Percentiles rank a stretch among this genome's conserved stretches.
phyloP scores from a whole-genome alignment of 2,329 filamentous ascomycete species.

The Trichoderma sp. region DNA sequence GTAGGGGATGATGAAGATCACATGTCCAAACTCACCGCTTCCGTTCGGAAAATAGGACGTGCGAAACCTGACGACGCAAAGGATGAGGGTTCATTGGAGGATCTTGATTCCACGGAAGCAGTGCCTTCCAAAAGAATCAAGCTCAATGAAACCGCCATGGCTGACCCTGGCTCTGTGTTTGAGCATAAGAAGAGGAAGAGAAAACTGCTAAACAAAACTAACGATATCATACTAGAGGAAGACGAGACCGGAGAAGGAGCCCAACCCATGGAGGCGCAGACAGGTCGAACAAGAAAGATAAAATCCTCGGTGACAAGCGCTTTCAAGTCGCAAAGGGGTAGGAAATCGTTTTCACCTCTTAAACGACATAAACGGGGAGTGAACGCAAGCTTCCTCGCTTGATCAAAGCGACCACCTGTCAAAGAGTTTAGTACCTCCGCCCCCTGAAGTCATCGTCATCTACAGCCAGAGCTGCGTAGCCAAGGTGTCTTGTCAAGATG shows the following conservation, averaged over 20 bases:
- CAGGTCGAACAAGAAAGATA: constrained; percentile 17
- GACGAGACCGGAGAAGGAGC: background rate
- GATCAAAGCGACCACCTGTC: background rate
- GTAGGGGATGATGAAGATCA: background rate
- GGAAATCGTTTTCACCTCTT: constrained; percentile 63
- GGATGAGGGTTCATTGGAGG: background rate
- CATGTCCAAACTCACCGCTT: background rate
- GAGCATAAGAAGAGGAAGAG: constrained; percentile 14
- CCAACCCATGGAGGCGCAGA: background rate
- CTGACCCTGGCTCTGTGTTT: background rate
- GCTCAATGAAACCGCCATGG: background rate
- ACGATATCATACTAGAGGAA: constrained; percentile 1
- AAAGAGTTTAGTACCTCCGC: background rate
- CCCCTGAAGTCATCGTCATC: background rate
- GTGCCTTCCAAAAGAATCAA: constrained; percentile 14
- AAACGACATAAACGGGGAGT: constrained; percentile 66
- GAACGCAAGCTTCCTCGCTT: constrained; percentile 52
- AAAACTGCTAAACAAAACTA: constrained; percentile 6
- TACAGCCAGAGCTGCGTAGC: background rate
- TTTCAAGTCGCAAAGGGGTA: constrained; percentile 46
- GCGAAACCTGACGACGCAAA: background rate
- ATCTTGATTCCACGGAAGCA: constrained; percentile 16
- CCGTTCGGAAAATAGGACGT: background rate
- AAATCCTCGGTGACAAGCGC: constrained; percentile 39
- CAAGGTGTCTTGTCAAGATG: background rate